Base-by-base conservation (phyloP, 176 grass and related monocot species). In the Thalia dealbata region DNA sequence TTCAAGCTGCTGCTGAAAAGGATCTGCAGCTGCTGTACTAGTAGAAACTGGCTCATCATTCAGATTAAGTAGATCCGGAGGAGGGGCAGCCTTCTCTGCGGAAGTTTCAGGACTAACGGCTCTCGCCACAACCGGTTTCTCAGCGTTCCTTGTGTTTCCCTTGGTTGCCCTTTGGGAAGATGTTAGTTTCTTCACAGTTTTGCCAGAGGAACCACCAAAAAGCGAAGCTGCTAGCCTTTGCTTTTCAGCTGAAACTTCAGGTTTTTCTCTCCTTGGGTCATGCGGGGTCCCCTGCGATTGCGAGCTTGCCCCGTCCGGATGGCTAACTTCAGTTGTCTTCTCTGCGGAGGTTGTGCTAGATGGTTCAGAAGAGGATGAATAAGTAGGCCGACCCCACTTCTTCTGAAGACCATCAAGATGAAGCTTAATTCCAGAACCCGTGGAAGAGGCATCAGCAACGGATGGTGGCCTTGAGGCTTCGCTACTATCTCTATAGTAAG, bases 371-470 rank as follows among this genome's bases (percentile, higher is more conserved):
- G 95, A 82, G 25, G 90, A 89, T 54, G 90, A 82, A 88, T 99
- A 99, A 6, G 83, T 81, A 76, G 86, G 88, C 56, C 64, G 84
- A 26, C 95, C 95, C 95, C 95, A 99, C 71, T 91, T 99, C 84
- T 82, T 99, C 23, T 95, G 90, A 83, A 99, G 88, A n/a, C 95
- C 95, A 43, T 99, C 95, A 72, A 99, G 88, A 41, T 83, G 88
- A 79, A 99, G 90, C 67, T 84, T 92, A 41, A 79, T 64, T 78
- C 83, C 87, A 80, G 83, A 77, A 78, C 87, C 95, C 59, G 85
- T 79, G 48, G 87, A 88, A 76, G 85, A 76, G 27, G 84, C 69
- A 69, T 85, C 86, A 27, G 76, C 61, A 52, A 79, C 75, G 4
- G 73, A 54, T 70, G 81, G 84, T 12, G 83, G 61, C 79, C 81